Conservation (phyloP, 2,329 filamentous ascomycete genomes). For the Penicillium oxalicum region DNA sequence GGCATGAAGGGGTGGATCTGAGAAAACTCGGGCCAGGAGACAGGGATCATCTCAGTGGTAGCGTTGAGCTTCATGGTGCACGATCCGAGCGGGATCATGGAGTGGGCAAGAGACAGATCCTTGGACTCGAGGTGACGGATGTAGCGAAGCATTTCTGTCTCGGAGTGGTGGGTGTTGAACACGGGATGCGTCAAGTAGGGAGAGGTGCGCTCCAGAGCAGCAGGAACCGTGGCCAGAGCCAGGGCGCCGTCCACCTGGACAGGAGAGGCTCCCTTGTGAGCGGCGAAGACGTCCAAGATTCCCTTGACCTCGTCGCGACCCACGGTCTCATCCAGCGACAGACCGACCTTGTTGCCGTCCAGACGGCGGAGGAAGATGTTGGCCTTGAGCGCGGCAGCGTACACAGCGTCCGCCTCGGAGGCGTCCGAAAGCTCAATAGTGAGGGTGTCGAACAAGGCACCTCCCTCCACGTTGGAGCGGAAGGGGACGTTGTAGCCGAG, state of each 20-base stretch:
- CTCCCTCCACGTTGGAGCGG: slow-evolving; percentile 52
- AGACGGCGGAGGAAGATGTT: slow-evolving; percentile 60
- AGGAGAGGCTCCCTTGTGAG: slow-evolving; percentile 34
- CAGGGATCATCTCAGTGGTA: slow-evolving; percentile 84
- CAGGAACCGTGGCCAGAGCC: slow-evolving; percentile 39
- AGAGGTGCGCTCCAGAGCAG: slow-evolving; percentile 63
- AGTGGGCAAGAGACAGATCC: slow-evolving; percentile 88
- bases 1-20: slow-evolving; percentile 78
- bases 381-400: slow-evolving; percentile 47
- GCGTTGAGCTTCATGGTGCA: slow-evolving; percentile 99
- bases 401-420: slow-evolving; percentile 48
- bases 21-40: slow-evolving; percentile 70
- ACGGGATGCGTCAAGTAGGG: slow-evolving; percentile 80
- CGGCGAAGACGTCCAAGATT: slow-evolving; percentile 53
- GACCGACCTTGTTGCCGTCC: slow-evolving; percentile 56
- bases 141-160: slow-evolving; percentile 89
- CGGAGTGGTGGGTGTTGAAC: slow-evolving; percentile 91
- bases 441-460: slow-evolving; percentile 73
- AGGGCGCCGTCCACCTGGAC: slow-evolving; percentile 31
- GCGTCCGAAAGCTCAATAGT: slow-evolving; percentile 54
- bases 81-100: slow-evolving; percentile 94
- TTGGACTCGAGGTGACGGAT: slow-evolving; percentile 91
- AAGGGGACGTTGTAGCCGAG: slow-evolving; percentile 60
- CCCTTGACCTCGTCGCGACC: slow-evolving; percentile 51
- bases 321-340: slow-evolving; percentile 74